Base-by-base conservation (phyloP, 1,284 basidiomycete genomes). In the Athelia psychrophila region DNA sequence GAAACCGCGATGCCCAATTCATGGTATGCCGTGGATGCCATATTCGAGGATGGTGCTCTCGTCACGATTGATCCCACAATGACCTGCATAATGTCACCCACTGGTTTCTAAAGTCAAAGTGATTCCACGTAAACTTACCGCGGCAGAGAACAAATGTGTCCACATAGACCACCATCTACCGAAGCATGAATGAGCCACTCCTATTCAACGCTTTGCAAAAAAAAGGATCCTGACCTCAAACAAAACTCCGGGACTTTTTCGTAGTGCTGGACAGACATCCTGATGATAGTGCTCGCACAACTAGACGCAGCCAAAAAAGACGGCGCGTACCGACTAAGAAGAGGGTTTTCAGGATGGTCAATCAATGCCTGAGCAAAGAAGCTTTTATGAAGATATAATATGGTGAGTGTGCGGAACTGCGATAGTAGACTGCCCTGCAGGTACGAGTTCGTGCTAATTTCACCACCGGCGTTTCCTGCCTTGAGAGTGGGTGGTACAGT, bases 41-140 rank as follows among this genome's bases (percentile, higher is more conserved):
- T 81, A 46, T 72, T 76, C 25, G 81, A 82, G 16, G 78, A 73
- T 8, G 81, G 81, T 3, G 80, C 76, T 36, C 78, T 74, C 19
- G 77, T 78, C 8, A 78, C 78, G 40, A 83, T 82, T 27, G 67
- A 70, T 16, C 81, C 80, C 3, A 83, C 79, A 35, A 83, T 80
- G 38, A 83, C 71, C 81, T 81, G 35, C 6, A 12, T 30, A 65
- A 74, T 53, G 51, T 82, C 81, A 49, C 80, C 77, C 52, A 78
- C 76, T 36, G 79, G 27, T 30, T 6, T 5, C 27, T 6, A 30
- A 30, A 79, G 51, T 81, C 76, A 8, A 83, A 56, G 62, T 80
- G 75, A 38, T 71, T 80, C 80, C 80, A 82, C 20, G 78, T 62
- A 46, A 66, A 64, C 74, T 61, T 58, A 79, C 77, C 24, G 76